Conservation (phyloP, 2,329 filamentous ascomycete species). For the Claviceps sp. region DNA sequence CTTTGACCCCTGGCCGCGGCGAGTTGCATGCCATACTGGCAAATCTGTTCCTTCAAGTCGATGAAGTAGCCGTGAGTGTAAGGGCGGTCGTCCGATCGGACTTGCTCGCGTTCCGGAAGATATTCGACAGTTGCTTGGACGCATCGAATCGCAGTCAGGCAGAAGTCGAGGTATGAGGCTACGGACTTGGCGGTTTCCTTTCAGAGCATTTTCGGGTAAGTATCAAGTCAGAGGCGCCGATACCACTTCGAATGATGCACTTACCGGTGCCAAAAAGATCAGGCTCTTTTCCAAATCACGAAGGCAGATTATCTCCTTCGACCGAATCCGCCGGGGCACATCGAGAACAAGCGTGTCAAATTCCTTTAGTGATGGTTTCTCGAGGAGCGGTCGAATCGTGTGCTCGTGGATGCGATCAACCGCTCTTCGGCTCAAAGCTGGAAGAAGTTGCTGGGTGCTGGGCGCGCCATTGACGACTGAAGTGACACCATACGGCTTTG, state of each 20-base stretch:
- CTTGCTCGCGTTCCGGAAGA: conserved; percentile 75
- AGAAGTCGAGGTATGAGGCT: conserved; percentile 69
- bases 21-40: conserved; percentile 76
- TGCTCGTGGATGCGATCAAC: conserved; percentile 67
- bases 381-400: conserved; percentile 65
- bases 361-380: conserved; percentile 57
- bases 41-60: conserved; percentile 88
- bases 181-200: conserved; percentile 71
- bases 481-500: conserved; percentile 22
- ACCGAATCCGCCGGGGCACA: conserved; percentile 64
- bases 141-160: conserved; percentile 78
- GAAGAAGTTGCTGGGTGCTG: conserved; percentile 33
- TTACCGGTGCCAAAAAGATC: conserved; percentile 85
- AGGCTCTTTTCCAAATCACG: conserved; percentile 90
- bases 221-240: conserved; percentile 22
- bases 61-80: conserved; percentile 96
- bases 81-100: conserved; percentile 69
- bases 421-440: conserved; percentile 54
- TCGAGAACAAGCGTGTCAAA: conserved; percentile 71
- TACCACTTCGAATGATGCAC: conserved; percentile 27
- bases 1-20: conserved; percentile 58
- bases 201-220: conserved; percentile 55
- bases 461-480: conserved; percentile 47
- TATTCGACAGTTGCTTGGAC: conserved; percentile 80
- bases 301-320: conserved; percentile 78